Base-by-base conservation (phyloP, 108 stramenopile genomes). In the Mediolabrus comicus region DNA sequence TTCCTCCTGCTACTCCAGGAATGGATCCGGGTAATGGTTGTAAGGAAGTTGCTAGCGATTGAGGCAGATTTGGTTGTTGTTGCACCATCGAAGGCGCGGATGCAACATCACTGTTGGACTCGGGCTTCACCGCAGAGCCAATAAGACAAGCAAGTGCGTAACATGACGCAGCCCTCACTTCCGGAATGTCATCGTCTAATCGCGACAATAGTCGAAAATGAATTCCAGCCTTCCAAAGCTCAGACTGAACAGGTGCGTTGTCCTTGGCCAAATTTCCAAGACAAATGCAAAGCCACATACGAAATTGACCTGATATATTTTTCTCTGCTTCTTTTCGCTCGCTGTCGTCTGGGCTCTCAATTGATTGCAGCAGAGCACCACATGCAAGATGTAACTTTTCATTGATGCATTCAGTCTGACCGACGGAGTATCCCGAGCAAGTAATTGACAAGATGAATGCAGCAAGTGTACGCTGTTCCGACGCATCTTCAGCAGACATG, bases 401-500 rank as follows among this genome's bases (percentile, higher is more conserved):
- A 24, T 87, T 85, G 29, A 95, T 71, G 65, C 91, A 95, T 69
- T 90, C 95, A 27, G 74, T 70, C 73, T 98, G 98, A 6, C 96
- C 98, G 2, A 71, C 67, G 61, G 84, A 66, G 65, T 95, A 94
- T 7, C 79, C 85, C 28, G 78, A 70, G 71, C 92, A 94, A 59
- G 93, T 82, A 3, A 80, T 76, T n/a, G 97, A 80, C 25, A 98
- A 58, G 32, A 94, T 85, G 62, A 97, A 97, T 4, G 96, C 96
- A 3, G 95, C 95, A 63, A 97, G 67, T 12, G 87, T 91, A 4
- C 94, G 81, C 79, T 97, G 94, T 49, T 83, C 80, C 1, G 83
- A 86, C 4, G 80, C 84, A 67, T 79, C 85, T 24, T 63, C 63
- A 51, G 58, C 43, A 12, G 70, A 46, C 29, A 24, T 59, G 71